Evolutionary conservation across 2,329 filamentous ascomycete species (phyloP).

Genomic region (Fusarium foetens): DNA sequence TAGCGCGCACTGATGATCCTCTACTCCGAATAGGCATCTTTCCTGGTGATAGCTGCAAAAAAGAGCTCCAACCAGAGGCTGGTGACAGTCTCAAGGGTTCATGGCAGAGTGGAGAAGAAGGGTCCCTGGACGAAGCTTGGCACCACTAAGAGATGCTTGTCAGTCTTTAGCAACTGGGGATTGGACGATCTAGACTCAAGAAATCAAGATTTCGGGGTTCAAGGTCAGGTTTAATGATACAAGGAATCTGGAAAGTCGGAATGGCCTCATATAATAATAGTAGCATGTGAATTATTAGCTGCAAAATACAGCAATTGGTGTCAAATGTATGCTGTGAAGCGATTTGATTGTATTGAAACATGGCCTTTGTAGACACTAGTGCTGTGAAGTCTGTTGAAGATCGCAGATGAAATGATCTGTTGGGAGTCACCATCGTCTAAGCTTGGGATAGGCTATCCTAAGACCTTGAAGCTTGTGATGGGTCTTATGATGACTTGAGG

Average conservation of each 20-base stretch:
- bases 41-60: slow-evolving; percentile 1
- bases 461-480: background rate
- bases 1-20: slow-evolving; percentile 31
- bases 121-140: slow-evolving; percentile 11
- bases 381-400: background rate
- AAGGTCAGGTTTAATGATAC: background rate
- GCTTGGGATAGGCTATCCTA: background rate
- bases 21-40: slow-evolving; percentile 1
- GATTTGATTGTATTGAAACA: background rate
- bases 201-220: slow-evolving; percentile 20
- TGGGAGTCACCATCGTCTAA: background rate
- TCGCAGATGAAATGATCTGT: background rate
- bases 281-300: background rate
- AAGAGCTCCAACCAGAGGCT: slow-evolving; percentile 24
- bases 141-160: slow-evolving; percentile 33
- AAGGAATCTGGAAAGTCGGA: background rate
- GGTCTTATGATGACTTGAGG: background rate
- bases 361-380: background rate
- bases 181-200: slow-evolving; percentile 27
- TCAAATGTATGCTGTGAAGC: no score
- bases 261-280: background rate
- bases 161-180: slow-evolving; percentile 10
- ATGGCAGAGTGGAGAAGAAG: slow-evolving; percentile 21
- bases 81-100: slow-evolving; percentile 32
- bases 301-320: background rate